phyloP scores from a whole-genome alignment of 768 basidiomycete species.

The Mycena vulgaris region DNA sequence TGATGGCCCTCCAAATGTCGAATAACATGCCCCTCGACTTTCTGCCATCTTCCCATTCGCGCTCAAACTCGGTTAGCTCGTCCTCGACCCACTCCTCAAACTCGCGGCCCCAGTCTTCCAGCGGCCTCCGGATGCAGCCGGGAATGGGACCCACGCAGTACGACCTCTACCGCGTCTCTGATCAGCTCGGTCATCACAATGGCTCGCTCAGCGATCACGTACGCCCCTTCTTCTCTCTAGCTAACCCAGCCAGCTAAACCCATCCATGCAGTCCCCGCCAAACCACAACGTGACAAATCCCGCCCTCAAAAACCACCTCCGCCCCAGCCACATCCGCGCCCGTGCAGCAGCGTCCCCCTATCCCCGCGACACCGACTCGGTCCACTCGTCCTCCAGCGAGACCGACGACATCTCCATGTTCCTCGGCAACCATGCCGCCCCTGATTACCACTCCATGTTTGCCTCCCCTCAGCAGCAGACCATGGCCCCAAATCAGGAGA shows the following conservation, averaged over 20 bases:
- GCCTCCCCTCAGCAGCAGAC: constrained; percentile 60
- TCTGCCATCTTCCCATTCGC: constrained; percentile 77
- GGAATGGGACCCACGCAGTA: constrained; percentile 68
- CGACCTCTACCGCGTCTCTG: constrained; percentile 80
- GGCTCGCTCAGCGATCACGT: constrained; percentile 62
- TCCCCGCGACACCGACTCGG: constrained; percentile 87
- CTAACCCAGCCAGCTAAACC: constrained; percentile 41
- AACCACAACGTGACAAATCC: constrained; percentile 83
- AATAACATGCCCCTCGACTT: constrained; percentile 80
- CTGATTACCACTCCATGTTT: constrained; percentile 82
- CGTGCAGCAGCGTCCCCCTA: constrained; percentile 89
- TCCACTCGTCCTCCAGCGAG: constrained; percentile 90
- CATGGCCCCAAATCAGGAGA: constrained; percentile 64
- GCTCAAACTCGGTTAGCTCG: constrained; percentile 85
- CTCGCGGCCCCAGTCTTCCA: constrained; percentile 86
- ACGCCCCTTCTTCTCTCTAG: constrained; percentile 43
- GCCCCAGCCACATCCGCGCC: constrained; percentile 83
- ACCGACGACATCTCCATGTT: constrained; percentile 91
- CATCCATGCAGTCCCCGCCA: constrained; percentile 73
- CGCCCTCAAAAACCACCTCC: constrained; percentile 83
- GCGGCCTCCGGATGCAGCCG: constrained; percentile 70
- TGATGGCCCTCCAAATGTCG: constrained; percentile 84
- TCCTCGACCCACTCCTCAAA: constrained; percentile 80
- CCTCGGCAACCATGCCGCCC: constrained; percentile 60
- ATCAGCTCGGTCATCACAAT: constrained; percentile 68